Base-by-base conservation (phyloP, 352 stramenopile genomes). In the Globisporangium megalacanthum region DNA sequence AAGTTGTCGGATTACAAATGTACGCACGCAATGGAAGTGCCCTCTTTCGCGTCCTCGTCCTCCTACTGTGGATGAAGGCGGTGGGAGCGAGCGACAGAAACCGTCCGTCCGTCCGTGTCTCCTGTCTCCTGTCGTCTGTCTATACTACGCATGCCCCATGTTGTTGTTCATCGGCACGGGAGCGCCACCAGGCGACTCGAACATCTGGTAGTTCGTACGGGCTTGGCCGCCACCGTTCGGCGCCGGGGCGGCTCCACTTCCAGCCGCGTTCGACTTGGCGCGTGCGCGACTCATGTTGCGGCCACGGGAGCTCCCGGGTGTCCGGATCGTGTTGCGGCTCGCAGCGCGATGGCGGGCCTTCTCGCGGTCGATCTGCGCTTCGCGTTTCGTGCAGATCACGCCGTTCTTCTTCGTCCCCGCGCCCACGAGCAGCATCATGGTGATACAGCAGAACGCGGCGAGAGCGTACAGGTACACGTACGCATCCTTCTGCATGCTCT, bases 281-380 rank as follows among this genome's bases (percentile, higher is more conserved):
- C 79, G 73, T 48, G 79, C 82, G n/a, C 75, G 76, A 47, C 74
- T 85, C 49, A 86, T 67, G 61, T 89, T 86, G 62, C 72, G 77
- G 37, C 70, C 78, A 2, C 77, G 70, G 17, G 75, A 77, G 36
- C 69, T 84, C 39, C 79, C 77, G 3, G 79, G 77, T 4, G 79
- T 89, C 37, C 77, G 73, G 25, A 29, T 29, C 0, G 70, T 69
- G 31, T 68, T 86, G 44, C 79, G 79, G 79, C 20, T 69, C 66
- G 31, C 74, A 73, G n/a, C 79, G 77, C 25, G 83, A 50, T 60
- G 72, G 68, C 15, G 71, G 61, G 25, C 25, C 25, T 29, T 29
- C 25, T 29, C 25, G 15, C 76, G 75, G 55, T 89, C 79, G 4
- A 62, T 64, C 51, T 81, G 66, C 67, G 72, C 72, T 61, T 89